Percentiles rank a stretch among this genome's conserved stretches.
Evolutionary conservation across 495 filamentous ascomycete species (phyloP).

Genomic region (Bathelium albidoporum): DNA sequence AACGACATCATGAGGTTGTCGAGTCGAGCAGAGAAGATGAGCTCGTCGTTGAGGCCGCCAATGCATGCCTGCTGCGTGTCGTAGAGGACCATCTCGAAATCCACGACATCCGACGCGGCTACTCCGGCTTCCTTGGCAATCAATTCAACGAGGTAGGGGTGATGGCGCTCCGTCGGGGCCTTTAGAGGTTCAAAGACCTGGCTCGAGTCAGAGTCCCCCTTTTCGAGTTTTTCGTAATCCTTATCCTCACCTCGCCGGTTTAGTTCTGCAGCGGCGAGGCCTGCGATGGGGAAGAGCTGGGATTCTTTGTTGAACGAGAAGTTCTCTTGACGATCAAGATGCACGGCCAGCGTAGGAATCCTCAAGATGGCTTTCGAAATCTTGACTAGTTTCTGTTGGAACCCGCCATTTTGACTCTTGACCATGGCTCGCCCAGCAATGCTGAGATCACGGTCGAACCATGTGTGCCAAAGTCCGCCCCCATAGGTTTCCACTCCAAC

Average conservation of each 20-base stretch:
- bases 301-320: constrained; percentile 96
- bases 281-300: constrained; percentile 87
- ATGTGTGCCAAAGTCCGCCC: constrained; percentile 70
- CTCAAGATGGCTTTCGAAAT: constrained; percentile 82
- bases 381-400: constrained; percentile 78
- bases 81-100: constrained; percentile 94
- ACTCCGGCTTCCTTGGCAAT: constrained; percentile 73
- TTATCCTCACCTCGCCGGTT: constrained; percentile 52
- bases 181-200: constrained; percentile 56
- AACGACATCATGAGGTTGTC: constrained; percentile 95
- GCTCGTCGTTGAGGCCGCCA: constrained; percentile 83
- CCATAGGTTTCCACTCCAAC: constrained; percentile 96
- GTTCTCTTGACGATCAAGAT: constrained; percentile 72
- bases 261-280: constrained; percentile 74
- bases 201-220: constrained; percentile 26
- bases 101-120: constrained; percentile 59
- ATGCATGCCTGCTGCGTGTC: constrained; percentile 85
- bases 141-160: constrained; percentile 72
- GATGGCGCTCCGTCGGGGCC: constrained; percentile 72
- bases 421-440: constrained; percentile 85
- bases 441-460: constrained; percentile 93
- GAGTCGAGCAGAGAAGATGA: constrained; percentile 85
- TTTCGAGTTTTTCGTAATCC: constrained; percentile 36
- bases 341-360: constrained; percentile 87
- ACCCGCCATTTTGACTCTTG: constrained; percentile 58